phyloP scores from a whole-genome alignment of 2,329 filamentous ascomycete species.

The Cercospora berteroae region DNA sequence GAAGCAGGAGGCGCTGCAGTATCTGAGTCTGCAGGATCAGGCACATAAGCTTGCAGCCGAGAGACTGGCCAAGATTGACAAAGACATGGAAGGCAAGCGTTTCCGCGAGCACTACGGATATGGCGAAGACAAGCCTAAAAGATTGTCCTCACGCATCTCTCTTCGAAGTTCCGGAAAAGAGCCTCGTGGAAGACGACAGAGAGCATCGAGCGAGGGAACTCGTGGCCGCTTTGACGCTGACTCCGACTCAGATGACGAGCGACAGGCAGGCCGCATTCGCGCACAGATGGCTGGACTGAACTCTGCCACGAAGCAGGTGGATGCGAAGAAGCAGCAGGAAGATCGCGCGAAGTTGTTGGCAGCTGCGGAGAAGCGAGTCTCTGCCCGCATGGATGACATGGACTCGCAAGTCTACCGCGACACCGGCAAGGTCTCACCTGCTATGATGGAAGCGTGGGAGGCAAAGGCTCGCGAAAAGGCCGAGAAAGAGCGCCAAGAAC shows the following conservation, averaged over 20 bases:
- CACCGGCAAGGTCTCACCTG: slow-evolving; percentile 69
- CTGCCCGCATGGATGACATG: slow-evolving; percentile 71
- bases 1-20: slow-evolving; percentile 52
- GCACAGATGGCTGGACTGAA: slow-evolving; percentile 78
- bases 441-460: slow-evolving; percentile 74
- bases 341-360: slow-evolving; percentile 75
- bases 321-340: slow-evolving; percentile 68
- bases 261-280: slow-evolving; percentile 69
- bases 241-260: slow-evolving; percentile 59
- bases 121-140: slow-evolving; percentile 49
- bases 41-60: slow-evolving; percentile 84
- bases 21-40: slow-evolving; percentile 73
- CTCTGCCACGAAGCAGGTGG: slow-evolving; percentile 64
- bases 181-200: slow-evolving; percentile 53
- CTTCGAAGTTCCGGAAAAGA: slow-evolving; percentile 42
- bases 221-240: slow-evolving; percentile 36
- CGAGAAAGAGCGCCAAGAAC: slow-evolving; percentile 60
- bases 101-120: slow-evolving; percentile 77
- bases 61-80: slow-evolving; percentile 74
- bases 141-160: slow-evolving; percentile 51
- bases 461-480: slow-evolving; percentile 69
- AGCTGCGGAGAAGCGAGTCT: slow-evolving; percentile 82
- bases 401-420: slow-evolving; percentile 76
- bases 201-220: slow-evolving; percentile 64
- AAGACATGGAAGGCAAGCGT: slow-evolving; percentile 61